Percentiles rank a stretch among this genome's conserved stretches.
These are phyloP conservation scores for Phytophthora aleatoria DNA, from an alignment of 352 stramenopile species.

Conservation along the genomic window DNA sequence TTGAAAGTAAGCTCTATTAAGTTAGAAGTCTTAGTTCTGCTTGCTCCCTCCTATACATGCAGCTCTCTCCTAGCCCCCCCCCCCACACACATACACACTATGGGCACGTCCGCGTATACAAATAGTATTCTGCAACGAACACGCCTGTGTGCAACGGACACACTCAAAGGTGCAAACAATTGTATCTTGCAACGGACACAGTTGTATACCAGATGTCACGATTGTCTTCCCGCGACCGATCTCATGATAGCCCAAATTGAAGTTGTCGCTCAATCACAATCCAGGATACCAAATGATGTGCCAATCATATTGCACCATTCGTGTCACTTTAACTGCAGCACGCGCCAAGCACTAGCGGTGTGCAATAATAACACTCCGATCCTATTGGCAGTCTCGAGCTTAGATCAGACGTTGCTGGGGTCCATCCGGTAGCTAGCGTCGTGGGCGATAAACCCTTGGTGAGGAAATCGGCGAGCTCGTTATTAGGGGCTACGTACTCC, in stretches of 20 bases:
- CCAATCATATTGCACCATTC: background rate
- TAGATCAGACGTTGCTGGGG: background rate
- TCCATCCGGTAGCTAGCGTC: slow-evolving; percentile 19
- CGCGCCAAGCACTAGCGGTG: background rate
- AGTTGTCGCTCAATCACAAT: background rate
- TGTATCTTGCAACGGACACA: no score
- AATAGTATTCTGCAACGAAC: background rate
- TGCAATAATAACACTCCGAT: slow-evolving; percentile 18
- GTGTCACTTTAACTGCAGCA: background rate
- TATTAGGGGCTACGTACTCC: slow-evolving; percentile 10
- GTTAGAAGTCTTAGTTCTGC: no score
- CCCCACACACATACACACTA: no score
- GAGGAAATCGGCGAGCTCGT: slow-evolving; percentile 13
- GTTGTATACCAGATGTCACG: background rate
- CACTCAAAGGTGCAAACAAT: no score
- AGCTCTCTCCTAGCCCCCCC: no score
- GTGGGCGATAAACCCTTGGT: slow-evolving; percentile 13
- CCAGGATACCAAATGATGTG: background rate
- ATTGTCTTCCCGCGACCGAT: background rate
- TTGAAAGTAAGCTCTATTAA: no score
- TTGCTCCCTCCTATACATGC: no score
- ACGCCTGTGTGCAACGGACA: background rate
- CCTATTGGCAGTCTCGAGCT: slow-evolving; percentile 12
- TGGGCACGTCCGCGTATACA: no score
- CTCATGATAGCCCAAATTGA: background rate